Base-by-base conservation (phyloP, 1,284 basidiomycete genomes). In the Ganoderma lingzhi region DNA sequence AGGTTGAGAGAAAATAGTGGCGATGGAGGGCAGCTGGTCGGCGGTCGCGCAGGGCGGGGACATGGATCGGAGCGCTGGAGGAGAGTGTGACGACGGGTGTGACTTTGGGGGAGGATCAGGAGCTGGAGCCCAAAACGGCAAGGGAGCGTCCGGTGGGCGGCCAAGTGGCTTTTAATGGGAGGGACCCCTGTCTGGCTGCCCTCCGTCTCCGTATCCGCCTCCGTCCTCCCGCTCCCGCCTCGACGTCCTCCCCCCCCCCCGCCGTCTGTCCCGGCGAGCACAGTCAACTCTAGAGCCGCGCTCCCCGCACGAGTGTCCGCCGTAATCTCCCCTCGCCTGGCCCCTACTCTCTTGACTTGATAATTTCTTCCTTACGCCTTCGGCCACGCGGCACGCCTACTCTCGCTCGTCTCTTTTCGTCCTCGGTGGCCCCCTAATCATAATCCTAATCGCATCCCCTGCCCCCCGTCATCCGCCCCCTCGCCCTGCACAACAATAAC, bases 221-320 rank as follows among this genome's bases (percentile, higher is more conserved):
- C 61, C 53, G 48, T 35, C 53, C 55, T 39, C 39, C 44, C 58
- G n/a, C 55, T 39, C 39, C 44, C 58, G n/a, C n/a, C 65, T 39
- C 48, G 37, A 32, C 60, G 23, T 23, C 23, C 65, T 59, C 62
- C 62, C 32, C 42, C 62, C 44, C 48, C 63, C 12, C 58, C 67
- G 56, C 67, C 63, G 63, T 56, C 51, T 17, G 19, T 19, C 51
- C 30, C 63, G 59, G 63, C 63, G 59, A 53, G 17, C 45, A 61
- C 39, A 17, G 32, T 48, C 48, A 64, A 56, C 63, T 44, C 63
- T 65, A 68, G 63, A 68, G 63, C 67, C 63, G 63, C 63, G 56
- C 67, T 65, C 67, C 55, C 55, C 55, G 48, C n/a, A 44, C 59
- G 59, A 62, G 63, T 64, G 67, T 58, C 59, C 60, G 67, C 67